phyloP scores from a whole-genome alignment of 2,329 filamentous ascomycete species.

The Reticulascus tulasneorum region DNA sequence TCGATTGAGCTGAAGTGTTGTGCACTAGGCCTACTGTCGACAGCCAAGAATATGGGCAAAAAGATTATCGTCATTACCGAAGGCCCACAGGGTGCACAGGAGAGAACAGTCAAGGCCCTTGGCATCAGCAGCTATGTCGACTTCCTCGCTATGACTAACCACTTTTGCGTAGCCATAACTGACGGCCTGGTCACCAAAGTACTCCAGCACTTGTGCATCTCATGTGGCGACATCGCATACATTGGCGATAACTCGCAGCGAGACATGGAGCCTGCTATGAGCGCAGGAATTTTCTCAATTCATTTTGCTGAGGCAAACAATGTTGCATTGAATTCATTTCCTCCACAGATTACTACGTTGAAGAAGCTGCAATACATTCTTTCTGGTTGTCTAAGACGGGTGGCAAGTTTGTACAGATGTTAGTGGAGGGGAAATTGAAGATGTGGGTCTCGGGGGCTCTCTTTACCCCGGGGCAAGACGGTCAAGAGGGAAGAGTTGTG shows the following conservation, averaged over 20 bases:
- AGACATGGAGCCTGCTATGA: constrained; percentile 23
- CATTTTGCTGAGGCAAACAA: constrained; percentile 19
- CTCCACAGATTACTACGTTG: constrained; percentile 14
- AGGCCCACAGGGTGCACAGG: constrained; percentile 42
- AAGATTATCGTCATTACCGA: constrained; percentile 42
- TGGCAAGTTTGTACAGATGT: no score
- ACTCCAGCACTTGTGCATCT: constrained; percentile 20
- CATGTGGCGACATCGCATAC: constrained; percentile 21
- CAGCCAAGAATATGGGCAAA: constrained; percentile 28
- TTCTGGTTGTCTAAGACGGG: no score
- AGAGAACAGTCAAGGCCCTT: constrained; percentile 34
- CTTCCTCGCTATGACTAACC: constrained; percentile 26
- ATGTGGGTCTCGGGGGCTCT: no score
- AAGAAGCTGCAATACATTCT: constrained; percentile 14
- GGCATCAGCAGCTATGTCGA: constrained; percentile 22
- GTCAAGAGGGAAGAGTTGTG: no score
- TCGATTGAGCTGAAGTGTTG: constrained; percentile 32
- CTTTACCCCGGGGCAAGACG: no score
- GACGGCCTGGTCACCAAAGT: constrained; percentile 23
- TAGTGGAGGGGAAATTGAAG: no score
- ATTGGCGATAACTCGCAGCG: constrained; percentile 24
- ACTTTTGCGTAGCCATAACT: constrained; percentile 22
- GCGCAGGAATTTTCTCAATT: constrained; percentile 22
- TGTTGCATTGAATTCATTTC: constrained; percentile 5
- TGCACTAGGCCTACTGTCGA: constrained; percentile 27